A percentile compares a stretch with the other conserved stretches of the same genome.
These are phyloP conservation scores for Acer campestre DNA, from an alignment of 345 rosid genomes.

Conservation along the genomic window DNA sequence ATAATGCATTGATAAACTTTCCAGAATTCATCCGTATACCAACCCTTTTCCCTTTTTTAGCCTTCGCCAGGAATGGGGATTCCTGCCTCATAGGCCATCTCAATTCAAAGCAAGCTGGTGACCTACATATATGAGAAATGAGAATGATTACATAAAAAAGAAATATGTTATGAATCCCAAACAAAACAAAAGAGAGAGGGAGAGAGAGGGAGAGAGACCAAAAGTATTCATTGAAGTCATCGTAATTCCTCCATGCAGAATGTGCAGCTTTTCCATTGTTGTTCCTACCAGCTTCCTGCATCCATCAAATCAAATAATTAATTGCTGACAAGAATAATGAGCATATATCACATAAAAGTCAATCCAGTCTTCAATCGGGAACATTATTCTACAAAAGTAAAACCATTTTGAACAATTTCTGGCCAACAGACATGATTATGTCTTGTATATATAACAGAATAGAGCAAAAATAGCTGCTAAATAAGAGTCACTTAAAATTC, in stretches of 20 bases:
- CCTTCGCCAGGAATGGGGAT: constrained; percentile 54
- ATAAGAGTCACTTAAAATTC: background rate
- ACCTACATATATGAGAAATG: constrained; percentile 52
- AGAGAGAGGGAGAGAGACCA: no score
- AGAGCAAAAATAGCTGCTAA: background rate
- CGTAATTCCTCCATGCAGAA: constrained; percentile 98
- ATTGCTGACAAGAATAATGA: background rate
- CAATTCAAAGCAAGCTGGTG: constrained; percentile 90
- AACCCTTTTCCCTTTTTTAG: constrained; percentile 75
- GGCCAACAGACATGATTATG: background rate
- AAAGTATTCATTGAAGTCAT: constrained; percentile 97
- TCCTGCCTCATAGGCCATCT: constrained; percentile 73
- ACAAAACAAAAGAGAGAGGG: no score
- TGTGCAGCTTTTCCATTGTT: constrained; percentile 93
- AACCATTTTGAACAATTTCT: background rate
- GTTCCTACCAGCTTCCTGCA: constrained; percentile 76
- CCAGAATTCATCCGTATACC: constrained; percentile 26
- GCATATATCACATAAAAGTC: background rate
- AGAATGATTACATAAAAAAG: constrained; percentile 18
- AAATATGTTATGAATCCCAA: background rate
- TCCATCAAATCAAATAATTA: constrained; percentile 23
- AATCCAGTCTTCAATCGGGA: background rate
- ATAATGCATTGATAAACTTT: background rate
- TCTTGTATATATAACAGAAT: background rate
- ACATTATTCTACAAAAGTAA: background rate